Evolutionary conservation across 2,329 filamentous ascomycete species (phyloP).

Genomic region (Fusarium citri): DNA sequence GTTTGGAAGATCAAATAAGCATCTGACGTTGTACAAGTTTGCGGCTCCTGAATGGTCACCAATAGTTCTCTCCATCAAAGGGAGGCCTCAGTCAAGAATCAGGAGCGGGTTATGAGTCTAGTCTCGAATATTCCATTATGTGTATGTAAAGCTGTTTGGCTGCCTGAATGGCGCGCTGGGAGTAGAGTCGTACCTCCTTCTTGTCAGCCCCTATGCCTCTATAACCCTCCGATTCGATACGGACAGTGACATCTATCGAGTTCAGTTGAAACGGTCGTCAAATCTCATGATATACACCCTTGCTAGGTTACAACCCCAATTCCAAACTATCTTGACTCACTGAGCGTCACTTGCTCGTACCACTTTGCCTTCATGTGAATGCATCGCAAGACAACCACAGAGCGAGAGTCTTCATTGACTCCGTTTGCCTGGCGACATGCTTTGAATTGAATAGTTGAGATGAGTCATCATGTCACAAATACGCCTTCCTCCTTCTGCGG

Average conservation of each 20-base stretch:
- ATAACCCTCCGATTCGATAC: slow-evolving; percentile 23
- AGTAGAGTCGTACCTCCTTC: slow-evolving; percentile 19
- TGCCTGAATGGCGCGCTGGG: slow-evolving; percentile 36
- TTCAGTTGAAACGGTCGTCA: slow-evolving; percentile 36
- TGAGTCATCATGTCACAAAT: slow-evolving; percentile 22
- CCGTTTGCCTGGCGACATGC: slow-evolving; percentile 29
- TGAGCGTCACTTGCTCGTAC: slow-evolving; percentile 20
- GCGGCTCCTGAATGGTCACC: slow-evolving; percentile 4
- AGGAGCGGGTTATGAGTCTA: background rate
- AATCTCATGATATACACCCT: slow-evolving; percentile 42
- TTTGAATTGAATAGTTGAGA: slow-evolving; percentile 32
- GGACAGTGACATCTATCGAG: slow-evolving; percentile 30
- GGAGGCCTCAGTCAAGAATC: slow-evolving; percentile 42
- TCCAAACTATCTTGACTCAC: slow-evolving; percentile 35
- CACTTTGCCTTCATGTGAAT: slow-evolving; percentile 35
- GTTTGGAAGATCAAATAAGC: slow-evolving; percentile 31
- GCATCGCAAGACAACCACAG: slow-evolving; percentile 24
- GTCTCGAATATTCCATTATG: slow-evolving; percentile 41
- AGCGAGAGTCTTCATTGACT: slow-evolving; percentile 33
- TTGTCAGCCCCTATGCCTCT: slow-evolving; percentile 30
- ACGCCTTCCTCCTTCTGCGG: slow-evolving; percentile 16
- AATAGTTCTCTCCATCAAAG: slow-evolving; percentile 10
- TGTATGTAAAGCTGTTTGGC: slow-evolving; percentile 40
- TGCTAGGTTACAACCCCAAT: slow-evolving; percentile 27
- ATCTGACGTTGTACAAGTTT: slow-evolving; percentile 30